Evolutionary conservation across 352 stramenopile genomes (phyloP), one percentile per base, ranked within the genome.

Genomic region (Phytophthora chlamydospora): DNA sequence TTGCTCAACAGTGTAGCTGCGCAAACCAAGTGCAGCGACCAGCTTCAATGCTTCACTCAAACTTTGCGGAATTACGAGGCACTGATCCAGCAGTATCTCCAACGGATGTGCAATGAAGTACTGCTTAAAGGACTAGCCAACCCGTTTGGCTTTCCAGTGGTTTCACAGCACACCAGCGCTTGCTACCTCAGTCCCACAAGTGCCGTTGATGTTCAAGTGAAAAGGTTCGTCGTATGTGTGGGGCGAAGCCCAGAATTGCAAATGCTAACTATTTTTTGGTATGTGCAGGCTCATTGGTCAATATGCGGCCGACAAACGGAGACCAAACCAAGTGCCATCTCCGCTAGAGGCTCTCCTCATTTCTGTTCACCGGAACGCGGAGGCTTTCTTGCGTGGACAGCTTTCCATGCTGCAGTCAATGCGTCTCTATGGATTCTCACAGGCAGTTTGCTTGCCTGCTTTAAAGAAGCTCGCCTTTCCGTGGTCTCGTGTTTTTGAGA

Each of bases 381-480:
- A 95, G 35, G 78, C 86, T 0, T 92, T 88, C 58, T 58, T 95
- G 57, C 77, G 86, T 27, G 83, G 86, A 8, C 52, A 90, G 21
- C 65, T 92, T 40, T 87, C 66, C 21, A 70, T 93, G 38, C 71
- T 95, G 13, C 83, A 92, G 57, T 84, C 73, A 4, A 74, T 89
- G 71, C 63, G 83, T 2, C 52, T 90, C 9, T 89, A 85, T 24
- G 74, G 79, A 1, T 95, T 92, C 51, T 65, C 79, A 0, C 45
- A 81, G 11, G 58, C 52, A 27, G 47, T 93, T 1, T 76, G 70
- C 29, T 49, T 91, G 6, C 84, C 86, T 52, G 83, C 78, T 6
- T 47, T 91, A 40, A 89, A 86, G 41, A 93, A 95, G 57, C 62
- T 91, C 29, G 71, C 86, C 33, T 92, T 93, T 50, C 65, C 75